Conservation (phyloP, 2,329 filamentous ascomycete genomes). For the Beauveria pseudobassiana region DNA sequence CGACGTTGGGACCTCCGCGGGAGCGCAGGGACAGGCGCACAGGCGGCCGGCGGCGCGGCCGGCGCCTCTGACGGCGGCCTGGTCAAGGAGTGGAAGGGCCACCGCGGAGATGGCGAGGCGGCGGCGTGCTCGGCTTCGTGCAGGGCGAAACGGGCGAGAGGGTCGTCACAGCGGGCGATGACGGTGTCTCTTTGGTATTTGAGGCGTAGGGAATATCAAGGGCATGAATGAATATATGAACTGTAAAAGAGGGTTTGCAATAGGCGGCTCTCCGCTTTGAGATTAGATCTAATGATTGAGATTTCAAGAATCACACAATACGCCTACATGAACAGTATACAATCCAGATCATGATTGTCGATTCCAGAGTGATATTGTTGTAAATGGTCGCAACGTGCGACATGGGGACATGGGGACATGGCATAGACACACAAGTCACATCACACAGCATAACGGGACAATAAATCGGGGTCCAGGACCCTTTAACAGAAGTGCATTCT, state of each 20-base stretch:
- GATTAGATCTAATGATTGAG: background rate
- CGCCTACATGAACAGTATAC: no score
- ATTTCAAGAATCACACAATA: background rate
- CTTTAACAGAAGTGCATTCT: slow-evolving; percentile 9
- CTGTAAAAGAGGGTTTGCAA: background rate
- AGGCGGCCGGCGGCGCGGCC: slow-evolving; percentile 18
- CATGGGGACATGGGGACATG: background rate
- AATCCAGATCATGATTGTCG: background rate
- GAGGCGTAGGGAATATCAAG: slow-evolving; percentile 36
- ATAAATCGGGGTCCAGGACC: slow-evolving; percentile 9
- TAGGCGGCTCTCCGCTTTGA: no score
- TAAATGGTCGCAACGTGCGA: no score
- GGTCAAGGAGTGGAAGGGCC: slow-evolving; percentile 83
- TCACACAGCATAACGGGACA: slow-evolving; percentile 1
- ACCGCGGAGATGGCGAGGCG: slow-evolving; percentile 76
- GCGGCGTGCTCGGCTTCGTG: slow-evolving; percentile 85
- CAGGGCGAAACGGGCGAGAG: slow-evolving; percentile 67
- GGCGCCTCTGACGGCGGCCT: slow-evolving; percentile 52
- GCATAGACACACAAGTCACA: background rate
- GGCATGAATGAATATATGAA: background rate
- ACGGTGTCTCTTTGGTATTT: slow-evolving; percentile 63
- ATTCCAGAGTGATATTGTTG: background rate
- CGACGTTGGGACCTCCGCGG: slow-evolving; percentile 75
- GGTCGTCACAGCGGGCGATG: slow-evolving; percentile 86
- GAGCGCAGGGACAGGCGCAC: slow-evolving; percentile 24